Evolutionary conservation across 106 monocot genomes (phyloP).

Genomic region (Apostasia ramifera): DNA sequence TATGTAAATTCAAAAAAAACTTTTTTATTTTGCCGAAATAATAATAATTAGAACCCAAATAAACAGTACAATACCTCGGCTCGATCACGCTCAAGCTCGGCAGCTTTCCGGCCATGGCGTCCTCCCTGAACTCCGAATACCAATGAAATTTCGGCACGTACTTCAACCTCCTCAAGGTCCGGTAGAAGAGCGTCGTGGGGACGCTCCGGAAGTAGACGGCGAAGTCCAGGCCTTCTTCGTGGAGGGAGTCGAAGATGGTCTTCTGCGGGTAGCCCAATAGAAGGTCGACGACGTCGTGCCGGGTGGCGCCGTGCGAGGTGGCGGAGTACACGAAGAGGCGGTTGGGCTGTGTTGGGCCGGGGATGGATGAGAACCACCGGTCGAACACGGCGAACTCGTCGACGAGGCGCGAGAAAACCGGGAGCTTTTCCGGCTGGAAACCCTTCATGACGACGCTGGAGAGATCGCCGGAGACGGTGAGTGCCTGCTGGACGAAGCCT

Average conservation of each 20-base stretch:
- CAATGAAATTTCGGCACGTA: slow-evolving; percentile 28
- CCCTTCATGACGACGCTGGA: slow-evolving; percentile 48
- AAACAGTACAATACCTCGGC: slow-evolving; percentile 20
- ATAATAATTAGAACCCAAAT: no score
- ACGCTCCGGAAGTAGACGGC: slow-evolving; percentile 54
- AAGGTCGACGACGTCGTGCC: slow-evolving; percentile 35
- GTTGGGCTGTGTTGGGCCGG: slow-evolving; percentile 86
- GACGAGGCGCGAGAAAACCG: slow-evolving; percentile 45
- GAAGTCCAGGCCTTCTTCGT: slow-evolving; percentile 43
- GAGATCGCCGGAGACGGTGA: slow-evolving; percentile 25
- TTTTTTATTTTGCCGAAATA: no score
- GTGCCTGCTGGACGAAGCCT: slow-evolving; percentile 64
- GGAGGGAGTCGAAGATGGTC: slow-evolving; percentile 83
- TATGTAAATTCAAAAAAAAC: no score
- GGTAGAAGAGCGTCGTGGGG: slow-evolving; percentile 65
- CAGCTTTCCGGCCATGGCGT: slow-evolving; percentile 41
- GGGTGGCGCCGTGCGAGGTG: slow-evolving; percentile 56
- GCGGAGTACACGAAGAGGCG: slow-evolving; percentile 79
- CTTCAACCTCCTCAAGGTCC: slow-evolving; percentile 37
- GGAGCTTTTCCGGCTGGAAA: slow-evolving; percentile 52
- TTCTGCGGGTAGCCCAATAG: slow-evolving; percentile 65
- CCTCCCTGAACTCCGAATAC: slow-evolving; percentile 36
- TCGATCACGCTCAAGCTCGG: slow-evolving; percentile 56
- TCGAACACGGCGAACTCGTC: slow-evolving; percentile 72
- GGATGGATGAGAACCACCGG: slow-evolving; percentile 72